A percentile compares a stretch with the other conserved stretches of the same genome.
Conservation (phyloP, 1,284 basidiomycete species). For the Ganoderma lingzhi region DNA sequence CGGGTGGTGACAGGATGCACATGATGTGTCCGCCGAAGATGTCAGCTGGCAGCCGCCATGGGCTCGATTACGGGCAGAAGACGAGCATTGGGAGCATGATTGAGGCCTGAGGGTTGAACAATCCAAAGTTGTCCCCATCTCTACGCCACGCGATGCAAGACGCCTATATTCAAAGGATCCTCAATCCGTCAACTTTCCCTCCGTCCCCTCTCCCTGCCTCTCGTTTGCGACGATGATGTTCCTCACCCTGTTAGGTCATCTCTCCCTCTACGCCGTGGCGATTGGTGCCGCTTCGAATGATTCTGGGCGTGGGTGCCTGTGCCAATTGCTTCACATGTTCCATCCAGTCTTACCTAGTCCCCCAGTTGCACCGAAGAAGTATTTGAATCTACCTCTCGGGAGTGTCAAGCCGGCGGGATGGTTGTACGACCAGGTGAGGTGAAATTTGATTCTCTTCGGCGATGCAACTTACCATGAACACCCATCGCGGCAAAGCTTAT, state of each 20-base stretch:
- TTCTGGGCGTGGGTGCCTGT: neutral
- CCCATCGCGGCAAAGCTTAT: neutral
- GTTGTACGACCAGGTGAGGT: conserved; percentile 56
- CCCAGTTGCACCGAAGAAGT: conserved; percentile 55
- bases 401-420: conserved; percentile 56
- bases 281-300: neutral
- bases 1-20: neutral
- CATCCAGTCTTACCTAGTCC: neutral
- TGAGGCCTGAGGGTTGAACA: neutral
- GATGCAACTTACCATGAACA: neutral
- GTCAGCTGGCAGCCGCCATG: neutral
- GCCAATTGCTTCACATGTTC: neutral
- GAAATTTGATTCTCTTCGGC: neutral
- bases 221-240: neutral
- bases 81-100: neutral
- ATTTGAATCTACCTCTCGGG: conserved; percentile 54
- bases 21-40: neutral
- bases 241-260: neutral
- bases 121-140: neutral
- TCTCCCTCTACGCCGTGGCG: neutral
- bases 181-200: neutral
- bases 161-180: neutral
- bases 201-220: neutral
- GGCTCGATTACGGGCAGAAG: neutral
- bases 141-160: neutral